phyloP scores from a whole-genome alignment of 208 protist species.

The Leishmania turanica region DNA sequence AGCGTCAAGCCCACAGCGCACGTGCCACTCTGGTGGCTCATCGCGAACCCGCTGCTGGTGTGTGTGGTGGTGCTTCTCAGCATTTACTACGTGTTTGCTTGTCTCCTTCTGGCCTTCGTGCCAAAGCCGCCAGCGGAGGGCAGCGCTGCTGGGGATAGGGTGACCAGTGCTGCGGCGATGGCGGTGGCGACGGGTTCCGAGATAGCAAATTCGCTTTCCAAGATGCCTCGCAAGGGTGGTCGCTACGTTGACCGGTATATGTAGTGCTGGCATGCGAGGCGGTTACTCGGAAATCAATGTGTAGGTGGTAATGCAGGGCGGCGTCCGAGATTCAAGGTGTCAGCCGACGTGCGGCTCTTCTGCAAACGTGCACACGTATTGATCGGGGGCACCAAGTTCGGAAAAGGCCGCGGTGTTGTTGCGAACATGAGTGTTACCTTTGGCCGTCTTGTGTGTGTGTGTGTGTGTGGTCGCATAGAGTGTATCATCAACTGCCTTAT shows the following conservation, averaged over 20 bases:
- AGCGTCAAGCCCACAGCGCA: not conserved
- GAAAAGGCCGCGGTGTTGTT: not conserved
- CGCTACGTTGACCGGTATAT: slow-evolving; percentile 32
- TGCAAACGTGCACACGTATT: not conserved
- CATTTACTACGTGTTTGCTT: slow-evolving; percentile 73
- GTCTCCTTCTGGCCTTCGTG: slow-evolving; percentile 78
- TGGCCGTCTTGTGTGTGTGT: not conserved
- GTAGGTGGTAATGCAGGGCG: not conserved
- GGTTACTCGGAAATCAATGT: not conserved
- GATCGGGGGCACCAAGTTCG: not conserved
- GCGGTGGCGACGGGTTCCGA: not conserved
- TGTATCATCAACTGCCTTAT: not conserved
- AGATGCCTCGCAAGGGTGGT: not conserved
- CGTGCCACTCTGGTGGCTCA: slow-evolving; percentile 57
- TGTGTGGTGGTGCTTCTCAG: slow-evolving; percentile 43
- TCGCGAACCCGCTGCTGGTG: slow-evolving; percentile 44
- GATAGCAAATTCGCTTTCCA: not conserved
- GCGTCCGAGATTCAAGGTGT: not conserved
- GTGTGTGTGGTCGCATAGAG: slow-evolving; percentile 7
- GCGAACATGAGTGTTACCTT: not conserved
- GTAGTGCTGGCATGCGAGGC: not conserved
- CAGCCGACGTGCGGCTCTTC: not conserved
- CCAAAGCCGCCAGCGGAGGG: slow-evolving; percentile 31
- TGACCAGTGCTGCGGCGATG: not conserved
- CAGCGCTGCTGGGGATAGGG: not conserved